phyloP scores from a whole-genome alignment of 2,329 filamentous ascomycete species.

The Trichophyton equinum region DNA sequence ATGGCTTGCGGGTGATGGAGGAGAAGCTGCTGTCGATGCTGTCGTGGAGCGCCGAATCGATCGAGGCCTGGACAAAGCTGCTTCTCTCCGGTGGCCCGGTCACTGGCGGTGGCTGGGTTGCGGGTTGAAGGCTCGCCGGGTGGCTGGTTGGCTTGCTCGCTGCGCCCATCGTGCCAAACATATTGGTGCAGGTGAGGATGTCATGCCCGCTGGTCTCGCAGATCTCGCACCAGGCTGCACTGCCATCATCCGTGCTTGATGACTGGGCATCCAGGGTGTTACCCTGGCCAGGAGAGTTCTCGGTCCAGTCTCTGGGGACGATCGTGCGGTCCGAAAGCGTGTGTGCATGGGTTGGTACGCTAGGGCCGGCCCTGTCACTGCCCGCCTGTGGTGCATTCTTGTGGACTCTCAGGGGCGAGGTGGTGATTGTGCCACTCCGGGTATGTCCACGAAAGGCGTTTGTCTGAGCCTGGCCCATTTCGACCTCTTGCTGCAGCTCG shows the following conservation, averaged over 20 bases:
- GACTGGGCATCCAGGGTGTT: constrained; percentile 29
- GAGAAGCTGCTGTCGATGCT: neutral
- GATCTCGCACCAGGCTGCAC: constrained; percentile 81
- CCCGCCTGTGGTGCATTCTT: constrained; percentile 16
- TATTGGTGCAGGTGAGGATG: constrained; percentile 85
- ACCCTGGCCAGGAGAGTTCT: constrained; percentile 17
- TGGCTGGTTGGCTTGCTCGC: constrained; percentile 11
- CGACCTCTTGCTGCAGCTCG: constrained; percentile 73
- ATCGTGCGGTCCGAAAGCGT: constrained; percentile 33
- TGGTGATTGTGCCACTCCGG: constrained; percentile 27
- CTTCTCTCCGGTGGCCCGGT: neutral
- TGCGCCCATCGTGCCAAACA: constrained; percentile 46
- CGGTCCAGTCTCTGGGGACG: constrained; percentile 31
- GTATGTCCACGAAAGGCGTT: constrained; percentile 19
- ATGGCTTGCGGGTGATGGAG: neutral
- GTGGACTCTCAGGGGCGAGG: constrained; percentile 23
- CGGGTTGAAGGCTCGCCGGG: constrained; percentile 7
- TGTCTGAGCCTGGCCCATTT: constrained; percentile 23
- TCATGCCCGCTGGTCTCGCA: constrained; percentile 88
- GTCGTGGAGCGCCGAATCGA: neutral
- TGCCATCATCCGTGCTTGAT: constrained; percentile 59
- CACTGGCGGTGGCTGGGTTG: neutral
- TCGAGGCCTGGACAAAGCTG: neutral
- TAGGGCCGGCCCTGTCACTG: constrained; percentile 20
- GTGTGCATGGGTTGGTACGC: constrained; percentile 24